Evolutionary conservation across 1,284 basidiomycete species (phyloP), one percentile per base, ranked within the genome.

Genomic region (Puccinia hordei): DNA sequence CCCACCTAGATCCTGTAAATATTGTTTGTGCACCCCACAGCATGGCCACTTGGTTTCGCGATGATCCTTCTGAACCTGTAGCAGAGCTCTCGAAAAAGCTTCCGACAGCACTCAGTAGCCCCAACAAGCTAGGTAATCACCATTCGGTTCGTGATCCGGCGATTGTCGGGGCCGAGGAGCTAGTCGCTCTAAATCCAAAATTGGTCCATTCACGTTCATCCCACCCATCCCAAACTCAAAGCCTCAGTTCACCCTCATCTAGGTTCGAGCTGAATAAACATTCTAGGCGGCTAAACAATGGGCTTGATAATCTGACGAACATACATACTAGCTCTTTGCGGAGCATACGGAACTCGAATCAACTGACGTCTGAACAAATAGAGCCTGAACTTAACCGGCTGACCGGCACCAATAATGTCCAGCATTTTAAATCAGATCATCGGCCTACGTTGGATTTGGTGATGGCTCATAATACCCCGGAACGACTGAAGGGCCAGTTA

Each of bases 371-470:
- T 22, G 66, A 69, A n/a, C 41, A n/a, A 69, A 69, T 49, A 0
- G 66, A 69, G n/a, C 27, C 41, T 8, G 66, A 69, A 12, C 6
- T 51, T 17, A 27, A 13, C 1, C 33, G 66, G 41, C n/a, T 30
- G 27, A 41, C 41, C 24, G 13, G 24, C 9, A 12, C 35, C 13
- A 77, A 13, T 38, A 24, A 53, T 53, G 51, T 30, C 30, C 41
- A 53, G 30, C 24, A 51, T 68, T 66, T 41, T n/a, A 77, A 77
- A 51, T 72, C 68, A 35, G 68, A 71, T 61, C 51, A 57, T 19
- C 35, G 77, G 59, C 77, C 68, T 33, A 79, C 77, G 30, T 44
- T 79, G 33, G 77, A 79, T 79, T 41, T 68, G 51, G 77, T 79
- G 55, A 79, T 79, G 68, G 77, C 66, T 2, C 51, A 53, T 49